Evolutionary conservation across 2,329 filamentous ascomycete genomes (phyloP).

Genomic region (Exophiala mesophila): DNA sequence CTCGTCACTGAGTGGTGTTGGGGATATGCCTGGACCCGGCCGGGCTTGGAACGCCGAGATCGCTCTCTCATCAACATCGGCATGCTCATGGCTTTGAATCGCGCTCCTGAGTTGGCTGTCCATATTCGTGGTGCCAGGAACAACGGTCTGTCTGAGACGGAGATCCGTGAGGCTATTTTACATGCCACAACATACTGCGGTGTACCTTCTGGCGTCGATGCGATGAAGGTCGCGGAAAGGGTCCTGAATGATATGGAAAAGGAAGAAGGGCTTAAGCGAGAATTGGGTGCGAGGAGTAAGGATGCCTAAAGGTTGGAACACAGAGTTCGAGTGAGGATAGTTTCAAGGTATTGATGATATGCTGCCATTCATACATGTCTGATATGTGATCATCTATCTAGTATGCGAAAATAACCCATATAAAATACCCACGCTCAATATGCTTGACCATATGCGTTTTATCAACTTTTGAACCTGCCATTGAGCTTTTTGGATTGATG

Average conservation of each 20-base stretch:
- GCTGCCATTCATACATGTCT: too few relatives aligned
- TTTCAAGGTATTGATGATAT: too few relatives aligned
- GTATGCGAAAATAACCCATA: too few relatives aligned
- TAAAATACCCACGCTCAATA: too few relatives aligned
- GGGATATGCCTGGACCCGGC: conserved; percentile 57
- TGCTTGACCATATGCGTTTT: too few relatives aligned
- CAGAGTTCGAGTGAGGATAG: not conserved
- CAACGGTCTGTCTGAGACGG: conserved; percentile 57
- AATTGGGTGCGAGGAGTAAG: conserved; percentile 21
- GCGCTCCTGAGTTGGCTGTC: conserved; percentile 54
- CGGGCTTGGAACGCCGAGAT: conserved; percentile 57
- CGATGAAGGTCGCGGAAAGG: conserved; percentile 31
- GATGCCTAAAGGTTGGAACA: conserved; percentile 11
- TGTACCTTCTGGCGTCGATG: conserved; percentile 42
- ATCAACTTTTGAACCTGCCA: too few relatives aligned
- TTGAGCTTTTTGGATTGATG: too few relatives aligned
- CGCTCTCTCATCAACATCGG: conserved; percentile 60
- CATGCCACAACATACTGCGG: conserved; percentile 39
- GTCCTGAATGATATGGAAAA: conserved; percentile 29
- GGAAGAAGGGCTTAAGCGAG: conserved; percentile 22
- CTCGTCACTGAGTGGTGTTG: conserved; percentile 58
- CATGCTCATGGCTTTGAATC: conserved; percentile 60
- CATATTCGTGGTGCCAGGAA: conserved; percentile 59
- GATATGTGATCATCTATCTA: too few relatives aligned
- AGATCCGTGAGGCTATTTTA: conserved; percentile 50